Percentiles rank a stretch among this genome's conserved stretches.
phyloP scores from a whole-genome alignment of 1,284 basidiomycete genomes.

The Pisolithus thermaeus region DNA sequence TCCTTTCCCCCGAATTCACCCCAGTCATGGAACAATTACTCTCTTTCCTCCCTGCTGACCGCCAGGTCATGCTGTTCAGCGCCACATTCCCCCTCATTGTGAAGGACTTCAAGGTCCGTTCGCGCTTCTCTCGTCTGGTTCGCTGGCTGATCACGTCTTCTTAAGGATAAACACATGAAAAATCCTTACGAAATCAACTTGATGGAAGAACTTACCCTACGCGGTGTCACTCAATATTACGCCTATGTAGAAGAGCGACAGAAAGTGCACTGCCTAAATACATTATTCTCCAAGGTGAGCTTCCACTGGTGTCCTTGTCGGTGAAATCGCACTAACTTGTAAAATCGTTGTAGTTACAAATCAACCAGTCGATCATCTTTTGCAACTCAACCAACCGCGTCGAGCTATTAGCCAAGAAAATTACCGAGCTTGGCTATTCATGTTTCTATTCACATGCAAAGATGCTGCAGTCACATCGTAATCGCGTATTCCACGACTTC shows the following conservation, averaged over 20 bases:
- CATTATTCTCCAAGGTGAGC: slow-evolving; percentile 88
- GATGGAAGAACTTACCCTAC: slow-evolving; percentile 98
- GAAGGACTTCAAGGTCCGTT: slow-evolving; percentile 91
- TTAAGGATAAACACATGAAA: slow-evolving; percentile 94
- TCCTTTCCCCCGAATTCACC: slow-evolving; percentile 95
- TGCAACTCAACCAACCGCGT: slow-evolving; percentile 99
- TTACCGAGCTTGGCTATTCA: slow-evolving; percentile 98
- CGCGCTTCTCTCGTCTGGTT: neutral
- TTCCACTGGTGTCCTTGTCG: neutral
- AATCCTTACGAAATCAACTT: slow-evolving; percentile 97
- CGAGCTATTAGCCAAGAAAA: slow-evolving; percentile 97
- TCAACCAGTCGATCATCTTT: slow-evolving; percentile 99
- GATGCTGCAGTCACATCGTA: slow-evolving; percentile 98
- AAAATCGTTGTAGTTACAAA: slow-evolving; percentile 78
- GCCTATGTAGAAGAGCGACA: slow-evolving; percentile 98
- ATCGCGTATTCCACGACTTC: slow-evolving; percentile 99
- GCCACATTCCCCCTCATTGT: slow-evolving; percentile 99
- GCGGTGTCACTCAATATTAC: slow-evolving; percentile 99
- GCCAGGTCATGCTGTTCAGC: slow-evolving; percentile 99
- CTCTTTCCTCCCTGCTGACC: slow-evolving; percentile 75
- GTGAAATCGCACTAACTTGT: slow-evolving; percentile 6
- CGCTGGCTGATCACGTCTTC: slow-evolving; percentile 3
- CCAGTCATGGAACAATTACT: slow-evolving; percentile 98
- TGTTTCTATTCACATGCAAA: slow-evolving; percentile 99
- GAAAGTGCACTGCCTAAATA: slow-evolving; percentile 99